These are phyloP conservation scores for Alternaria conjuncta DNA, from an alignment of 2,329 filamentous ascomycete genomes.

Conservation along the genomic window DNA sequence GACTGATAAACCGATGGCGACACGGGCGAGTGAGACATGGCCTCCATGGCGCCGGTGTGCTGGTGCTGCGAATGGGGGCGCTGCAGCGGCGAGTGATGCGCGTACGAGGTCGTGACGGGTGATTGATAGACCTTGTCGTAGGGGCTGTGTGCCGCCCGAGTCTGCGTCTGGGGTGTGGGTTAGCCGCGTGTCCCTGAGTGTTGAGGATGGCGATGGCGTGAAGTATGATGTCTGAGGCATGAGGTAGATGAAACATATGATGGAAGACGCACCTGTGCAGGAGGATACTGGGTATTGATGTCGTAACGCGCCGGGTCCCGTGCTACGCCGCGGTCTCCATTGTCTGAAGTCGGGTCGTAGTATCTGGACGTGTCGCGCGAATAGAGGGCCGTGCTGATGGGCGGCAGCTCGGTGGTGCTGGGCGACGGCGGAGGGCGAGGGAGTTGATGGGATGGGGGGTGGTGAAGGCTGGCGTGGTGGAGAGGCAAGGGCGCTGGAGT, in stretches of 20 bases:
- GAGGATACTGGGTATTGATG: conserved; percentile 27
- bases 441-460: conserved; percentile 24
- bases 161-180: conserved; percentile 32
- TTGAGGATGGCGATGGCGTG: neutral
- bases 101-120: conserved; percentile 40
- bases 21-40: conserved; percentile 47
- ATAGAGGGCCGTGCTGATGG: conserved; percentile 49
- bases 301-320: conserved; percentile 44
- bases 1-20: conserved; percentile 46
- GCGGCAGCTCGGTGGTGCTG: conserved; percentile 48
- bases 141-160: conserved; percentile 39
- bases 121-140: conserved; percentile 50
- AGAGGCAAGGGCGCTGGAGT: conserved; percentile 42
- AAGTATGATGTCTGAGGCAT: neutral
- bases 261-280: conserved; percentile 36
- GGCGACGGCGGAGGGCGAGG: conserved; percentile 35
- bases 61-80: conserved; percentile 47
- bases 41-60: conserved; percentile 41
- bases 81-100: conserved; percentile 47
- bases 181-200: conserved; percentile 24
- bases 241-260: conserved; percentile 2
- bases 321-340: conserved; percentile 45
- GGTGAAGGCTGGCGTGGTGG: conserved; percentile 37
- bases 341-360: conserved; percentile 58
- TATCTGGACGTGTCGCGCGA: conserved; percentile 53